phyloP scores from a whole-genome alignment of 2,329 filamentous ascomycete species.

The Paecilomyces sp. region DNA sequence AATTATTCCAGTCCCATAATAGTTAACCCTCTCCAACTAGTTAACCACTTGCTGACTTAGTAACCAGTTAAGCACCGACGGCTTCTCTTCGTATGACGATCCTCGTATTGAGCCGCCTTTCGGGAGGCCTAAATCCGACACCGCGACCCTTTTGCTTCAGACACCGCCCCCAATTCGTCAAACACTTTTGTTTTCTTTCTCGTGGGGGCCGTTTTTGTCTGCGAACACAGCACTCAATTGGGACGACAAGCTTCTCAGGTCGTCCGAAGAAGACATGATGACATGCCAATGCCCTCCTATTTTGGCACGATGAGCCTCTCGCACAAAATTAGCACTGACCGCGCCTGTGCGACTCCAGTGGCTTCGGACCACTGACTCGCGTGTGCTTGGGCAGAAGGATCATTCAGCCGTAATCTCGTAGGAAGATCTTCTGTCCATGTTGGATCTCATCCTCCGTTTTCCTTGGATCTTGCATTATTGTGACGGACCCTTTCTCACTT shows the following conservation, averaged over 20 bases:
- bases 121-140: background rate
- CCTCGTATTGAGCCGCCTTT: background rate
- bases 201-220: background rate
- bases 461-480: background rate
- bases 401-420: background rate
- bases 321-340: background rate
- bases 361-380: background rate
- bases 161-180: background rate
- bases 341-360: background rate
- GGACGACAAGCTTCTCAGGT: no score
- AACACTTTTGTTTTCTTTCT: background rate
- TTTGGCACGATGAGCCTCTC: background rate
- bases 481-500: background rate
- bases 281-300: background rate
- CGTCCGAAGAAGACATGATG: background rate
- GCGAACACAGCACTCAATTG: background rate
- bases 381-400: background rate
- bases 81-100: background rate
- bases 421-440: background rate
- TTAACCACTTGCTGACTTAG: no score
- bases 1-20: no score
- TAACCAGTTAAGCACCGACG: no score
- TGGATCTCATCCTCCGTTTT: background rate
- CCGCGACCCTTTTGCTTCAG: background rate
- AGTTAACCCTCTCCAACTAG: no score